Evolutionary conservation across 2,329 filamentous ascomycete species (phyloP).

Genomic region (Cryphonectria parasitica): DNA sequence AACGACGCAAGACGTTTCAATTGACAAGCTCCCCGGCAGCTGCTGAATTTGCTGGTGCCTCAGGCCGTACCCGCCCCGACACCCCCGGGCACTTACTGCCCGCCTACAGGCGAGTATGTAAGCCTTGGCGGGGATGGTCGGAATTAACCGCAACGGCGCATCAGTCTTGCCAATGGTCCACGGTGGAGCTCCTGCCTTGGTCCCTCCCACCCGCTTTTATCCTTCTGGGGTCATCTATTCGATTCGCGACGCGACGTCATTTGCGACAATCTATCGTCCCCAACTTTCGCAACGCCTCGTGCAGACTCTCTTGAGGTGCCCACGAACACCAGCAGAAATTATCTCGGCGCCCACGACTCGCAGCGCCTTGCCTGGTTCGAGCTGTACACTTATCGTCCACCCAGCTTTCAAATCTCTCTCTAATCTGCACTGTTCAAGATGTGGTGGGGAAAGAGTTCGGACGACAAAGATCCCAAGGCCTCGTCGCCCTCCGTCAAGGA

Average conservation of each 20-base stretch:
- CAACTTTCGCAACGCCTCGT: conserved; percentile 1
- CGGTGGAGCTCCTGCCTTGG: not conserved
- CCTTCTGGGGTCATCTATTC: not conserved
- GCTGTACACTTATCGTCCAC: not conserved
- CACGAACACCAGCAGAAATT: not conserved
- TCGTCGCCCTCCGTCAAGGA: conserved; percentile 26
- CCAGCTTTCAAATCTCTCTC: not conserved
- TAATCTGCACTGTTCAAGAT: conserved; percentile 33
- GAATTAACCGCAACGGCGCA: conserved; percentile 4
- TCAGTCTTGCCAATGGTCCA: not conserved
- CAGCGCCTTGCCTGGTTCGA: not conserved
- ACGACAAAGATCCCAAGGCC: conserved; percentile 35
- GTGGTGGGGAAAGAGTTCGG: conserved; percentile 46
- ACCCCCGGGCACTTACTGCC: too few relatives aligned
- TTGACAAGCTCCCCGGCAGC: conserved; percentile 27
- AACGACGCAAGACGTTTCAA: conserved; percentile 27
- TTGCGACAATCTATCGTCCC: conserved; percentile 8
- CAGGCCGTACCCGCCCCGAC: conserved; percentile 17
- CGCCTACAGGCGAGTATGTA: not conserved
- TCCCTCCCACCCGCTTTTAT: not conserved
- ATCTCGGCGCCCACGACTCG: not conserved
- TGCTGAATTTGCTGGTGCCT: conserved; percentile 31
- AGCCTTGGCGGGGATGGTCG: not conserved
- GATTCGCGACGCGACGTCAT: conserved; percentile 11
- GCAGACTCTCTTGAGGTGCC: not conserved